Evolutionary conservation across 2,329 filamentous ascomycete species (phyloP).

Genomic region (Curvularia hawaiiensis): DNA sequence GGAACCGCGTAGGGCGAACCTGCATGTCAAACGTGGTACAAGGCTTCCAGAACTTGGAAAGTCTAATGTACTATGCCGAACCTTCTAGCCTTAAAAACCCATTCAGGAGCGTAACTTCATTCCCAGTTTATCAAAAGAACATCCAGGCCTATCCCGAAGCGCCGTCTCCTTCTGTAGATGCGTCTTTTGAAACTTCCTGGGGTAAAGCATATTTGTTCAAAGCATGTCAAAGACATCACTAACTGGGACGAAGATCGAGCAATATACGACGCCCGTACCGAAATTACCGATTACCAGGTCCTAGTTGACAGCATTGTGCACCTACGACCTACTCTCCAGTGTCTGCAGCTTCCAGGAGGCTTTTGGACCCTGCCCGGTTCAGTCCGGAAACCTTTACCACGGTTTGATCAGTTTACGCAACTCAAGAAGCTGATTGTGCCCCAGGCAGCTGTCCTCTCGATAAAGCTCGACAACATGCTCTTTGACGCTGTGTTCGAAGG

Average conservation of each 20-base stretch:
- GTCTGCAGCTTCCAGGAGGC: conserved; percentile 18
- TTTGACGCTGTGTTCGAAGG: conserved; percentile 8
- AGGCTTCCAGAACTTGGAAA: conserved; percentile 8
- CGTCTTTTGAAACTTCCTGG: neutral
- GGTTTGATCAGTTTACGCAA: conserved; percentile 13
- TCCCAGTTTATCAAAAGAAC: conserved; percentile 22
- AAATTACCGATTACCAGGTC: conserved; percentile 22
- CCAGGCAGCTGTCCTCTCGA: conserved; percentile 21
- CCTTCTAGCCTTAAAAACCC: conserved; percentile 19
- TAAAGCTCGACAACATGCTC: conserved; percentile 23
- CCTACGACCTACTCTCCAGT: conserved; percentile 11
- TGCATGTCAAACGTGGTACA: conserved; percentile 12
- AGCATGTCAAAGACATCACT: neutral
- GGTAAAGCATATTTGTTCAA: neutral
- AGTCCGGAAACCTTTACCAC: conserved; percentile 21
- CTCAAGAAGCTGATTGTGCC: conserved; percentile 15
- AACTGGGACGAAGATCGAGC: conserved; percentile 10
- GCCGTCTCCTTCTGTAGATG: neutral
- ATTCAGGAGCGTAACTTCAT: conserved; percentile 15
- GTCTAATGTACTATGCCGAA: conserved; percentile 21
- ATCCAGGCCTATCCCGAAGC: conserved; percentile 19
- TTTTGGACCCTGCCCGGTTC: conserved; percentile 25
- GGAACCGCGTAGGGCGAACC: conserved; percentile 2
- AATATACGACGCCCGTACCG: conserved; percentile 22
- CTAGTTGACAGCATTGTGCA: conserved; percentile 15